Evolutionary conservation across 306 rosid species (phyloP).

Genomic region (Trifolium dubium): DNA sequence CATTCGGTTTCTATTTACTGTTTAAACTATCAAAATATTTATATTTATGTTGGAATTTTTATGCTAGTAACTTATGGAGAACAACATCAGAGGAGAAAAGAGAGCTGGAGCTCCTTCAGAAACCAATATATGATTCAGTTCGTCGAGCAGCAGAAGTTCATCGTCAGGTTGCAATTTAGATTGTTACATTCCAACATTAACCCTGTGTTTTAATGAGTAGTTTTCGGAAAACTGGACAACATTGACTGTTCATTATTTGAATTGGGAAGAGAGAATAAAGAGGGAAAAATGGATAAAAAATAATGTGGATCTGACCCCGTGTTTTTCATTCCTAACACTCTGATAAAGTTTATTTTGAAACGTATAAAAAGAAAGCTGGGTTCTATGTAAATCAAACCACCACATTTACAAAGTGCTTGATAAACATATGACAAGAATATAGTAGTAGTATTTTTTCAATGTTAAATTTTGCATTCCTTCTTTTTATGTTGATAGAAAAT

Average conservation of each 20-base stretch:
- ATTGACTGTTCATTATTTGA: conserved; percentile 13
- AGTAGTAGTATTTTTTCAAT: background rate
- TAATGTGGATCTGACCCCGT: conserved; percentile 4
- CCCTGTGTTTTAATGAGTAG: conserved; percentile 30
- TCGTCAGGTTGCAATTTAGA: conserved; percentile 78
- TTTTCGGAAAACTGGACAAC: conserved; percentile 16
- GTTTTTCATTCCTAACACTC: conserved; percentile 17
- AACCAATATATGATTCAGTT: conserved; percentile 87
- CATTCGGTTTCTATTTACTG: conserved; percentile 12
- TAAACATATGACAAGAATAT: conserved; percentile 6
- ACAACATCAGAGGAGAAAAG: conserved; percentile 96
- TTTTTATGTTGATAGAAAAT: background rate
- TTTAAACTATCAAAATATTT: conserved; percentile 13
- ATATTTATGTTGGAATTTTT: conserved; percentile 32
- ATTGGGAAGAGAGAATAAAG: conserved; percentile 26
- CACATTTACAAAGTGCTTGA: background rate
- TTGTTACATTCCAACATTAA: conserved; percentile 36
- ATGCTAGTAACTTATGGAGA: conserved; percentile 86
- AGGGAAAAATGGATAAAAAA: conserved; percentile 24
- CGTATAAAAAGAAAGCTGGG: background rate
- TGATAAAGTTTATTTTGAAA: conserved; percentile 10
- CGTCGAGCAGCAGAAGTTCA: conserved; percentile 99
- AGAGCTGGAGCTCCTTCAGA: conserved; percentile 95
- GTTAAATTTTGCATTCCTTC: background rate
- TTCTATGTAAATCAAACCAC: conserved; percentile 28